These are phyloP conservation scores for Fusarium pininemorale DNA, from an alignment of 2,329 filamentous ascomycete species.

Conservation along the genomic window DNA sequence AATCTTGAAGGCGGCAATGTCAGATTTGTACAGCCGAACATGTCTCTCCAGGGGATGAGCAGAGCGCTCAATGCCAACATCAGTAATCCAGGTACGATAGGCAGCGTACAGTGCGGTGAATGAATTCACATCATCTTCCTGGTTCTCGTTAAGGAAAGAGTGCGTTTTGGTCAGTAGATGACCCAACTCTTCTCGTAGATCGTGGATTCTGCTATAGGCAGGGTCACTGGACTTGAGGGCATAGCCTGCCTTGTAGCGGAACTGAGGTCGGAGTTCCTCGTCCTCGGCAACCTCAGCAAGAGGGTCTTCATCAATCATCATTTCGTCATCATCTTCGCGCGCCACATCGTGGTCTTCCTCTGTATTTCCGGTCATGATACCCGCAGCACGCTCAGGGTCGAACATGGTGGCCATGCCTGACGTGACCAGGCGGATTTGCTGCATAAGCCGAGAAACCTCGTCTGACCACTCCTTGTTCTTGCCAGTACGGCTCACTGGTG, in stretches of 20 bases:
- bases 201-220: conserved; percentile 80
- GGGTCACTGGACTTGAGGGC: conserved; percentile 65
- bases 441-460: conserved; percentile 89
- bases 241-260: conserved; percentile 90
- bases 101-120: conserved; percentile 93
- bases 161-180: conserved; percentile 85
- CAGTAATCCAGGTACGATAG: conserved; percentile 96
- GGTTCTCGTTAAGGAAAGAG: conserved; percentile 80
- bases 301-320: conserved; percentile 59
- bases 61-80: conserved; percentile 95
- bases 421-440: conserved; percentile 86
- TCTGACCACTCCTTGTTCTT: conserved; percentile 99
- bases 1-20: conserved; percentile 93
- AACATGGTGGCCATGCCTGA: conserved; percentile 92
- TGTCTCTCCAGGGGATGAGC: conserved; percentile 93
- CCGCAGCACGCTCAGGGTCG: conserved; percentile 76
- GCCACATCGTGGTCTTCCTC: conserved; percentile 64
- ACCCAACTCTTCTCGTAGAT: conserved; percentile 82
- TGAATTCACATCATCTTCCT: conserved; percentile 95
- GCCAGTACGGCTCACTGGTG: conserved; percentile 87
- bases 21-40: conserved; percentile 82
- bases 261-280: conserved; percentile 84
- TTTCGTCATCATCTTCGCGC: conserved; percentile 56
- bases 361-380: conserved; percentile 55
- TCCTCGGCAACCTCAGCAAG: conserved; percentile 76